phyloP scores from a whole-genome alignment of 2,329 filamentous ascomycete genomes.

The Ophiobolus disseminans region DNA sequence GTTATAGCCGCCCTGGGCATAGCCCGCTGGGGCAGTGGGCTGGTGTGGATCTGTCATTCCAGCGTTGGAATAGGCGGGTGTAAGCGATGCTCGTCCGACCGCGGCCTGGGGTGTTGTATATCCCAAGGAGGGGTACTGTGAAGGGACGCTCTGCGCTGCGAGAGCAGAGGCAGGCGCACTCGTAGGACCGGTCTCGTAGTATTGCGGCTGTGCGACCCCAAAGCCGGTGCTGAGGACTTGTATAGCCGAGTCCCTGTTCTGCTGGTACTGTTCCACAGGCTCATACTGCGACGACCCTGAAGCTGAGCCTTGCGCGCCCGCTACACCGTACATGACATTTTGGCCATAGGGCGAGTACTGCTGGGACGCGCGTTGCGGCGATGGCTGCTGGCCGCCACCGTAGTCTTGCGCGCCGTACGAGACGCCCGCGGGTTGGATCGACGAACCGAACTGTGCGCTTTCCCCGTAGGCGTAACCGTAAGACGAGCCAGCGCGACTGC shows the following conservation, averaged over 20 bases:
- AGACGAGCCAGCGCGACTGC: conserved; percentile 49
- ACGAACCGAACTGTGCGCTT: conserved; percentile 63
- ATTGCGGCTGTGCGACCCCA: conserved; percentile 67
- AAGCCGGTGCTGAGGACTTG: conserved; percentile 76
- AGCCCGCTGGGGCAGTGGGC: conserved; percentile 49
- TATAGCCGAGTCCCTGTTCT: conserved; percentile 70
- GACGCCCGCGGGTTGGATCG: conserved; percentile 58
- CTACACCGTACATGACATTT: conserved; percentile 80
- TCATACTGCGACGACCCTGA: conserved; percentile 72
- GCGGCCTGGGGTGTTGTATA: conserved; percentile 69
- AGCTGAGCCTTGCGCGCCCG: conserved; percentile 43
- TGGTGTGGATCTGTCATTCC: conserved; percentile 61
- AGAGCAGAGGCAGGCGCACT: conserved; percentile 65
- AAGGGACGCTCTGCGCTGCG: conserved; percentile 69
- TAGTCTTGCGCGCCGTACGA: conserved; percentile 71
- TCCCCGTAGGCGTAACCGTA: conserved; percentile 63
- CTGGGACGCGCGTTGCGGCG: conserved; percentile 60
- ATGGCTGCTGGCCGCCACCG: conserved; percentile 62
- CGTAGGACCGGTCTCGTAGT: conserved; percentile 71
- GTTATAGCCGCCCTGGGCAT: conserved; percentile 40
- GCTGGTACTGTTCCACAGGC: conserved; percentile 76
- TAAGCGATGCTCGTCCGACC: conserved; percentile 57
- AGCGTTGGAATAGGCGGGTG: conserved; percentile 58
- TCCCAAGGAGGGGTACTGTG: conserved; percentile 64
- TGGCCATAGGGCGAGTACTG: conserved; percentile 63